Evolutionary conservation across 2,329 filamentous ascomycete genomes (phyloP).

Genomic region (Aspergillus sp.): DNA sequence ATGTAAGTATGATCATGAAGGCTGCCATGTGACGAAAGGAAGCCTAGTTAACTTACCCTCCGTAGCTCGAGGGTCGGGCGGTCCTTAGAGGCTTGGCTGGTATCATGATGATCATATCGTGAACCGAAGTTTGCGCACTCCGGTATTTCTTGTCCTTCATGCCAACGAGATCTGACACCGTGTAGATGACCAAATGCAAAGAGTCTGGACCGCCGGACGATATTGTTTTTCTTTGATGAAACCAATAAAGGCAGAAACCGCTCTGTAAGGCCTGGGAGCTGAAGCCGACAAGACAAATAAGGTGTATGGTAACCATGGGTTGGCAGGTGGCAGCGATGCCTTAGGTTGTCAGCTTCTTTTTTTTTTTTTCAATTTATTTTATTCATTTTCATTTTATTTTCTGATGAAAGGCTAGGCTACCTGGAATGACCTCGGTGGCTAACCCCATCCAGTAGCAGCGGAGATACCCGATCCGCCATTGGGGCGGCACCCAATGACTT

Average conservation of each 20-base stretch:
- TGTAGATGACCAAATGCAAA: no score
- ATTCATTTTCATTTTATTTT: not conserved
- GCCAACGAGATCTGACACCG: not conserved
- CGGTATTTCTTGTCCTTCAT: not conserved
- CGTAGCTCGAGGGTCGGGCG: no score
- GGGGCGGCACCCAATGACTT: slow-evolving; percentile 6
- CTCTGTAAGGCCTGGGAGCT: not conserved
- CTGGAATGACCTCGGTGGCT: slow-evolving; percentile 7
- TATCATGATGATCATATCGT: not conserved
- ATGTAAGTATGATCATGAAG: not conserved
- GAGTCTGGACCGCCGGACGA: not conserved
- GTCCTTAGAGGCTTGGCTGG: not conserved
- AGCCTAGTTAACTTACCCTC: no score
- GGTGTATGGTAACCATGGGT: not conserved
- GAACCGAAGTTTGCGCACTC: not conserved
- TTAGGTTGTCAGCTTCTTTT: not conserved
- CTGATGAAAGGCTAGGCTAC: not conserved
- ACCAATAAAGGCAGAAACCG: not conserved
- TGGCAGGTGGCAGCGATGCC: not conserved
- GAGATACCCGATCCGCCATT: slow-evolving; percentile 7
- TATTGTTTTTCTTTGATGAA: not conserved
- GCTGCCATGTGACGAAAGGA: slow-evolving; percentile 4
- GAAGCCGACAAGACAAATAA: not conserved
- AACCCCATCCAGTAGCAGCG: slow-evolving; percentile 10
- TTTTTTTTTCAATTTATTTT: not conserved